These are phyloP conservation scores for Trypanosoma cruzi DNA, from an alignment of 208 protist genomes.

Conservation along the genomic window DNA sequence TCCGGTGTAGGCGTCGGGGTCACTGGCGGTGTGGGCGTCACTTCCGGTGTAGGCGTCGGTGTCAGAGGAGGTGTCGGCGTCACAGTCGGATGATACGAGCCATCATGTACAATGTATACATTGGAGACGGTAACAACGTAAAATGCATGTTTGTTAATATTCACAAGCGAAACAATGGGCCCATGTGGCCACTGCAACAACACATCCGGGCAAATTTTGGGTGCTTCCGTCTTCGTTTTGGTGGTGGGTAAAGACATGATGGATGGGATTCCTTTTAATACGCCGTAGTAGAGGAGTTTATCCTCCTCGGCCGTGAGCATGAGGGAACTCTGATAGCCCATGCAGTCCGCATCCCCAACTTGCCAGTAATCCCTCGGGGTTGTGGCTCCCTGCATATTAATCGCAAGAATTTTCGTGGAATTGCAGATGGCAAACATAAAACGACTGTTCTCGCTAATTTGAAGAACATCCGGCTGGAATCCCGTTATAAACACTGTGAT, in stretches of 20 bases:
- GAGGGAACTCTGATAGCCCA: constrained; percentile 22
- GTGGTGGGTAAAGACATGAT: constrained; percentile 8
- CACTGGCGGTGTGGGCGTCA: neutral
- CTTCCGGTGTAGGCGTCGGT: constrained; percentile 1
- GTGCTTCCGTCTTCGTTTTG: no score
- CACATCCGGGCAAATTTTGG: neutral
- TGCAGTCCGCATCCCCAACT: constrained; percentile 12
- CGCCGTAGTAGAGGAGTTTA: constrained; percentile 31
- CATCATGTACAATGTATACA: constrained; percentile 23
- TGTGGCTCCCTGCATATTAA: constrained; percentile 3
- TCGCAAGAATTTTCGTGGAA: constrained; percentile 8
- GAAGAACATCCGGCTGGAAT: constrained; percentile 15
- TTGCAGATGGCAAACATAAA: constrained; percentile 25
- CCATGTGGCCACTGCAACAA: constrained; percentile 12
- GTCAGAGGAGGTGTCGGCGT: constrained; percentile 1
- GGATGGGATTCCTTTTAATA: neutral
- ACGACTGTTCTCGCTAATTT: constrained; percentile 13
- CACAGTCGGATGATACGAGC: neutral
- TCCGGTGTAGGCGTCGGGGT: constrained; percentile 3
- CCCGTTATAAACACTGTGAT: constrained; percentile 12
- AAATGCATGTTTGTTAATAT: constrained; percentile 13
- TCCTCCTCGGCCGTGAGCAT: constrained; percentile 22
- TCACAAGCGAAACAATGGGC: constrained; percentile 9
- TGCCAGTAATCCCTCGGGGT: neutral
- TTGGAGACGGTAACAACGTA: constrained; percentile 22